Conservation (phyloP, 2,329 filamentous ascomycete genomes). For the Thielaviopsis euricoi region DNA sequence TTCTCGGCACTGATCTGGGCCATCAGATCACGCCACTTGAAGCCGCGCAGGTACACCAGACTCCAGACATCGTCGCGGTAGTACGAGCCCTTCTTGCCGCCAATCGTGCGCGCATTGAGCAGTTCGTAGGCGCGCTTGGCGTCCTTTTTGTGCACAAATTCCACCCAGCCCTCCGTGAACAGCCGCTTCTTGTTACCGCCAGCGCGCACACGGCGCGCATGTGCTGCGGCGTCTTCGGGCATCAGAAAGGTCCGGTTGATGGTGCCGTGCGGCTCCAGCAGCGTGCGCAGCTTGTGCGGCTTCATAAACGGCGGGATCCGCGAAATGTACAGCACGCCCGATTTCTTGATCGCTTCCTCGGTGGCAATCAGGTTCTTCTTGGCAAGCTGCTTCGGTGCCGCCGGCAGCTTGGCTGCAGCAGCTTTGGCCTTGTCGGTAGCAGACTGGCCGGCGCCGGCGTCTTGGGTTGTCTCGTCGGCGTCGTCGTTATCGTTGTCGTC, state of each 20-base stretch:
- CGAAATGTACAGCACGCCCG: constrained; percentile 70
- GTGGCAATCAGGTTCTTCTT: constrained; percentile 53
- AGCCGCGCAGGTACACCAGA: constrained; percentile 62
- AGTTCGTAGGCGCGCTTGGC: constrained; percentile 62
- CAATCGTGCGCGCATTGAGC: constrained; percentile 62
- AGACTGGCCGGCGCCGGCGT: constrained; percentile 25
- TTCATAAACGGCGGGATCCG: constrained; percentile 83
- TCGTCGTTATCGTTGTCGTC: constrained; percentile 16
- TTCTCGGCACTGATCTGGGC: constrained; percentile 71
- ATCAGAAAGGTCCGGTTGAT: constrained; percentile 67
- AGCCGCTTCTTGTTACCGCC: constrained; percentile 72
- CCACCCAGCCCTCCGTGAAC: constrained; percentile 78
- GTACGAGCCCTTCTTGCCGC: constrained; percentile 68
- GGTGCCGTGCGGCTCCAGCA: constrained; percentile 57
- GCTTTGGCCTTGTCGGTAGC: constrained; percentile 30
- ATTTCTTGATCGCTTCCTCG: constrained; percentile 50
- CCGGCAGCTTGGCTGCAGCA: constrained; percentile 5
- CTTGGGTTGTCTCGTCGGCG: constrained; percentile 15
- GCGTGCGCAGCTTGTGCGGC: constrained; percentile 56
- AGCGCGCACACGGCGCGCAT: constrained; percentile 47
- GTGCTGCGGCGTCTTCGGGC: constrained; percentile 53
- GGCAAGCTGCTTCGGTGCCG: constrained; percentile 23
- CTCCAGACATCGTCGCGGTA: constrained; percentile 84
- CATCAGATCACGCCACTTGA: constrained; percentile 64
- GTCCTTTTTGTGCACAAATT: constrained; percentile 60